Base-by-base conservation (phyloP, 305 asterid species). In the Rubia peregrina region DNA sequence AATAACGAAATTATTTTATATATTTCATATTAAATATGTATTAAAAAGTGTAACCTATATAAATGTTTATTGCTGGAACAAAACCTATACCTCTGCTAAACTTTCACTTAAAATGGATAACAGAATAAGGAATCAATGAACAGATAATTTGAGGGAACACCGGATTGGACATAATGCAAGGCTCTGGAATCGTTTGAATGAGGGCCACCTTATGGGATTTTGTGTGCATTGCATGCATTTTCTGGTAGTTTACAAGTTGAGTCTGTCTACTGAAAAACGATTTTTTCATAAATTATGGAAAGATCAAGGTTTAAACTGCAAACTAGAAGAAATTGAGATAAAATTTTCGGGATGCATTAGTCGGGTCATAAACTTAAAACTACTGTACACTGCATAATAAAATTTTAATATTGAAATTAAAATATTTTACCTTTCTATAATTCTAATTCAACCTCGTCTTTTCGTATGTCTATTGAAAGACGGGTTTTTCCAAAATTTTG, bases 161-260 rank as follows among this genome's bases (percentile, higher is more conserved):
- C 7, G 16, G 41, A 22, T 60, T 11, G 3, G 40, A 70, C 53
- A 75, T 75, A 75, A 70, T 64, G 62, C 69, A 43, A 4, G 67
- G 56, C 2, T 22, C 42, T 71, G 68, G 92, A 85, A 86, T 84
- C 77, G 68, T 70, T 41, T 38, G 55, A 68, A 71, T 78, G 73
- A 73, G 62, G 85, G 9, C 68, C 44, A 40, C 36, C 26, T 57
- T 19, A 57, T 57, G 7, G 63, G 36, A 53, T 53, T 53, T 61
- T 77, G 40, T 66, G 67, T 73, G 57, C 81, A 76, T 77, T 73
- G 57, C 81, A 76, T 77, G 80, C 71, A 79, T 36, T 43, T 14
- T 17, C 19, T 14, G 17, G 19, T 60, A 60, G 68, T 41, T 80
- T 74, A 41, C 53, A 71, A 65, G 60, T 77, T 65, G 48, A 40